phyloP scores from a whole-genome alignment of 768 basidiomycete species.

The Mycena sanguinolenta region DNA sequence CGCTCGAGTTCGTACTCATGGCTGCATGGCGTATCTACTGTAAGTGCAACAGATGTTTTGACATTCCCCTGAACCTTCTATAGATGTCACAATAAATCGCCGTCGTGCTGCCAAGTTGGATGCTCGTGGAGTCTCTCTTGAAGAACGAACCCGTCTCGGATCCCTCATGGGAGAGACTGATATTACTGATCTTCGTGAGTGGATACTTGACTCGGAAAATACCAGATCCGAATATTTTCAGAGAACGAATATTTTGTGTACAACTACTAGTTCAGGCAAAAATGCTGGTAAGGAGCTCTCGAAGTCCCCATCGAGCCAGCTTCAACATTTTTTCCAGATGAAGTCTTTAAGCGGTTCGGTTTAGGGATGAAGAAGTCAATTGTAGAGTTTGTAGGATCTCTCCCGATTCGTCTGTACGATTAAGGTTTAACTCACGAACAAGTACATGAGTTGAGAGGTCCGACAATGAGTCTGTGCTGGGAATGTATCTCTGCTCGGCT shows the following conservation, averaged over 20 bases:
- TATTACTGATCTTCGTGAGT: constrained; percentile 4
- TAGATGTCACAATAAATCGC: constrained; percentile 1
- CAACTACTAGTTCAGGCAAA: not conserved
- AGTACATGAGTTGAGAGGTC: not conserved
- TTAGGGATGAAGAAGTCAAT: not conserved
- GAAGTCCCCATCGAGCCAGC: no score
- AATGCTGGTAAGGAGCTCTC: constrained; percentile 5
- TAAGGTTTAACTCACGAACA: not conserved
- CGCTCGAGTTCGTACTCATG: constrained; percentile 7
- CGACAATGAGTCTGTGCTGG: not conserved
- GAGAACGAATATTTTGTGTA: constrained; percentile 7
- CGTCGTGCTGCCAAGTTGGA: constrained; percentile 5
- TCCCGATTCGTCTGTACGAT: not conserved
- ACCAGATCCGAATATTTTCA: not conserved
- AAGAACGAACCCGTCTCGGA: constrained; percentile 1
- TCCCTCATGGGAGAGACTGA: constrained; percentile 9
- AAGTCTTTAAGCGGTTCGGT: not conserved
- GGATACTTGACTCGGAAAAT: not conserved
- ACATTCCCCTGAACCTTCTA: not conserved
- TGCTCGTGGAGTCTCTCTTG: not conserved
- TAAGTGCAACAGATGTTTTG: not conserved
- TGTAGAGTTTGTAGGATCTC: not conserved
- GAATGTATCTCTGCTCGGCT: constrained; percentile 8
- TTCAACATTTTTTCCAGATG: not conserved
- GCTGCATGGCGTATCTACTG: constrained; percentile 2